Evolutionary conservation across 2,329 filamentous ascomycete genomes (phyloP), one percentile per base, ranked within the genome.

Genomic region (Hymenoscyphus salicellus): DNA sequence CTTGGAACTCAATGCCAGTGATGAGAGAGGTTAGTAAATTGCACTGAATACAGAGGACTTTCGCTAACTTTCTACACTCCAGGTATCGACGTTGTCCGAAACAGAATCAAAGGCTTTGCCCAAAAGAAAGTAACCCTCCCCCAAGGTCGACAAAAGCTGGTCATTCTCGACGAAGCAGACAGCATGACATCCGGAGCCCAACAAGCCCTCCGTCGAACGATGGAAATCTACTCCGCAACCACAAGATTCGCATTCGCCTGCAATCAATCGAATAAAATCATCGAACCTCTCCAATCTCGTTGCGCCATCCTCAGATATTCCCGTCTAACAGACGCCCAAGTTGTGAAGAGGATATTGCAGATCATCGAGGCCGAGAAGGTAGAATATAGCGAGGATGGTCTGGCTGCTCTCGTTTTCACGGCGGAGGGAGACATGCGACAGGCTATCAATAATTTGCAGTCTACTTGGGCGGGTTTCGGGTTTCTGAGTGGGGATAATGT

Each of bases 241-340:
- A 99, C 95, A 1, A 86, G 95, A 65, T 99, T 99, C 75, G 95
- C 95, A 0, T 99, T 99, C 74, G 95, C 95, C 1, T 99, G 95
- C 83, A 99, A 99, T 78, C 92, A 97, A 81, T 95, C 91, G 68
- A 99, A 98, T 82, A 99, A 98, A 80, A 98, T 99, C 76, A 99
- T 99, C 77, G 95, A 99, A 78, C 95, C 95, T n/a, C 83, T 99
- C 60, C 95, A 99, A 78, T 97, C 93, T 20, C 88, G 95, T 73
- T 99, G 95, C 77, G 95, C 95, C 23, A 98, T 99, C 75, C 85
- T 99, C 63, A 89, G 95, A 65, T 99, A 97, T 78, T 89, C 93
- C 36, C 89, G 94, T 63, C 83, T 99, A 70, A 97, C 94, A 2
- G 95, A 99, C 75, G 89, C 86, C 14, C 94, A 99, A 77, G 88